Percentiles rank a stretch among this genome's conserved stretches.
These are phyloP conservation scores for Pichia thaimueangensis DNA, from an alignment of 805 yeast genomes.

Conservation along the genomic window DNA sequence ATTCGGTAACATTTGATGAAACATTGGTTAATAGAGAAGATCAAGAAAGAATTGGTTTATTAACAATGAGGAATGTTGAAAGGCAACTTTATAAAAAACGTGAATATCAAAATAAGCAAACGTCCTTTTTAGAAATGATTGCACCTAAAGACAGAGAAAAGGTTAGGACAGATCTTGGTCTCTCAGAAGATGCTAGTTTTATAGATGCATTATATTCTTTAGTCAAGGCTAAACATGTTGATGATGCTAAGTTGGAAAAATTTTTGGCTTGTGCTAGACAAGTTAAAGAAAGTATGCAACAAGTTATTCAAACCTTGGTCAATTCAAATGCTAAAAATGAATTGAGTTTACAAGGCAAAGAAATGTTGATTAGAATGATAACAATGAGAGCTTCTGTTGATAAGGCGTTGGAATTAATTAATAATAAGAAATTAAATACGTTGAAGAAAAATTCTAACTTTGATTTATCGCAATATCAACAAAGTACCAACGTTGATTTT, in stretches of 20 bases:
- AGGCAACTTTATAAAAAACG: slow-evolving; percentile 30
- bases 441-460: neutral
- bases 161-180: slow-evolving; percentile 8
- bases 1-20: slow-evolving; percentile 62
- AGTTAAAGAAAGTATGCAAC: slow-evolving; percentile 38
- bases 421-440: slow-evolving; percentile 8
- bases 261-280: slow-evolving; percentile 36
- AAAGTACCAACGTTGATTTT: neutral
- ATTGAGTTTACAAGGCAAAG: slow-evolving; percentile 65
- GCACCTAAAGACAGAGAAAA: slow-evolving; percentile 14
- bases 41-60: slow-evolving; percentile 67
- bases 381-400: slow-evolving; percentile 65
- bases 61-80: slow-evolving; percentile 80
- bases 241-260: slow-evolving; percentile 16
- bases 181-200: slow-evolving; percentile 15
- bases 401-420: slow-evolving; percentile 39
- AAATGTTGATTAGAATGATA: slow-evolving; percentile 60
- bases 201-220: slow-evolving; percentile 20
- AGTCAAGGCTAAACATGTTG: slow-evolving; percentile 15
- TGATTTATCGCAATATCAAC: slow-evolving; percentile 1
- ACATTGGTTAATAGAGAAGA: slow-evolving; percentile 54
- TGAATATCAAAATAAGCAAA: slow-evolving; percentile 5
- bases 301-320: slow-evolving; percentile 50
- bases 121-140: slow-evolving; percentile 9
- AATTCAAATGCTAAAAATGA: slow-evolving; percentile 48